Percentiles rank a stretch among this genome's conserved stretches.
Conservation (phyloP, 495 filamentous ascomycete species). For the Aspergillus cristatus region DNA sequence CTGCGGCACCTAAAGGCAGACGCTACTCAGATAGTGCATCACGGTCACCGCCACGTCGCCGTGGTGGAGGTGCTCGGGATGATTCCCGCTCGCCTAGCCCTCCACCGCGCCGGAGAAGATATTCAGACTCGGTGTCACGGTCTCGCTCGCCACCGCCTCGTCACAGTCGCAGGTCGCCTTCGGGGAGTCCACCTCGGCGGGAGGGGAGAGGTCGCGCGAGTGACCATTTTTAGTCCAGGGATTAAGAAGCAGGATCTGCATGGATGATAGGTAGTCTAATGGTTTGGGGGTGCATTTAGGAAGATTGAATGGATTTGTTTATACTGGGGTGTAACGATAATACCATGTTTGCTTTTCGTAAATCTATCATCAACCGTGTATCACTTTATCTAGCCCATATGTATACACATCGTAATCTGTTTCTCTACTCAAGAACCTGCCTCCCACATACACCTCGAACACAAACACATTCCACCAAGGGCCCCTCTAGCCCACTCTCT, state of each 20-base stretch:
- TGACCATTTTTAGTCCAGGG: conserved; percentile 1
- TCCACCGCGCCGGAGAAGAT: conserved; percentile 11
- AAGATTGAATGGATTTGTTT: too few relatives aligned
- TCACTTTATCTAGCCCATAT: conserved; percentile 1
- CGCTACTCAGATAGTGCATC: conserved; percentile 14
- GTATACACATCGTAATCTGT: conserved; percentile 1
- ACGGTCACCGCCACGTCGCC: conserved; percentile 5
- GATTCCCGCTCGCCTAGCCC: conserved; percentile 18
- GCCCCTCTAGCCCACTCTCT: conserved; percentile 84
- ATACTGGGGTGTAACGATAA: too few relatives aligned
- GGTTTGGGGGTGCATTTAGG: too few relatives aligned
- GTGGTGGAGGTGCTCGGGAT: conserved; percentile 6
- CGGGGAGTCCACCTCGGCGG: conserved; percentile 23
- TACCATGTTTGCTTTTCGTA: too few relatives aligned
- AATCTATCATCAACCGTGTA: too few relatives aligned
- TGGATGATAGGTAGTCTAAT: too few relatives aligned
- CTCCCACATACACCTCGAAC: conserved; percentile 67
- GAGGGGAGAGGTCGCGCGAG: conserved; percentile 1
- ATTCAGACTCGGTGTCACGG: conserved; percentile 16
- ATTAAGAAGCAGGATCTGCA: conserved; percentile 1
- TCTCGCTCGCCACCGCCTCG: conserved; percentile 13
- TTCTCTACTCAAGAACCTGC: too few relatives aligned
- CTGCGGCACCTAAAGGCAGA: conserved; percentile 5
- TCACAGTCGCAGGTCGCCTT: conserved; percentile 6
- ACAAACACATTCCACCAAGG: conserved; percentile 78